These are phyloP conservation scores for Jasminum sambac DNA, from an alignment of 257 asterid species.

Conservation along the genomic window DNA sequence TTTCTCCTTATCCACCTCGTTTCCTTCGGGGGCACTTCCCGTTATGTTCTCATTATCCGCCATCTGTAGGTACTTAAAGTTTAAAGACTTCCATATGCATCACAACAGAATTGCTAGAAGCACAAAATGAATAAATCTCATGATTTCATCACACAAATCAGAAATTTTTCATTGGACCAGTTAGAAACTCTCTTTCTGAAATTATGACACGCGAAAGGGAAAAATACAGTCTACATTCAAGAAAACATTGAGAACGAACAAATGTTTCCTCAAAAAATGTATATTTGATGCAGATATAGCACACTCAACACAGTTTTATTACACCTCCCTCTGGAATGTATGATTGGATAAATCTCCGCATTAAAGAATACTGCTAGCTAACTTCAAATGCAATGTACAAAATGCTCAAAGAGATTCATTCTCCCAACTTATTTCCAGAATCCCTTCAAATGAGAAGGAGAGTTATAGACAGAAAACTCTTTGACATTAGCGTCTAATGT, in stretches of 20 bases:
- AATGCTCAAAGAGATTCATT: neutral
- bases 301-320: neutral
- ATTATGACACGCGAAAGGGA: neutral
- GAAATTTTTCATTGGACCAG: neutral
- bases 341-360: neutral
- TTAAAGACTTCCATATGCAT: conserved; percentile 18
- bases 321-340: neutral
- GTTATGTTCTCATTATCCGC: conserved; percentile 51
- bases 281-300: neutral
- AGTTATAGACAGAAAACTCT: neutral
- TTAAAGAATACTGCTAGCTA: neutral
- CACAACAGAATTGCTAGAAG: neutral
- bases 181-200: neutral
- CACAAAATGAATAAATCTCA: neutral
- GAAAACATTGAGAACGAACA: neutral
- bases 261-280: neutral
- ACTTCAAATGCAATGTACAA: neutral
- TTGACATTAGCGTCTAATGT: neutral
- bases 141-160: neutral
- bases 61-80: conserved; percentile 37
- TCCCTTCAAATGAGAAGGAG: neutral
- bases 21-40: conserved; percentile 60
- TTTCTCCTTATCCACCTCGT: conserved; percentile 65
- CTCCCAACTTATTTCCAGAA: neutral
- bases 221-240: neutral